Conservation (phyloP, 306 rosid genomes). For the Glycine soja region DNA sequence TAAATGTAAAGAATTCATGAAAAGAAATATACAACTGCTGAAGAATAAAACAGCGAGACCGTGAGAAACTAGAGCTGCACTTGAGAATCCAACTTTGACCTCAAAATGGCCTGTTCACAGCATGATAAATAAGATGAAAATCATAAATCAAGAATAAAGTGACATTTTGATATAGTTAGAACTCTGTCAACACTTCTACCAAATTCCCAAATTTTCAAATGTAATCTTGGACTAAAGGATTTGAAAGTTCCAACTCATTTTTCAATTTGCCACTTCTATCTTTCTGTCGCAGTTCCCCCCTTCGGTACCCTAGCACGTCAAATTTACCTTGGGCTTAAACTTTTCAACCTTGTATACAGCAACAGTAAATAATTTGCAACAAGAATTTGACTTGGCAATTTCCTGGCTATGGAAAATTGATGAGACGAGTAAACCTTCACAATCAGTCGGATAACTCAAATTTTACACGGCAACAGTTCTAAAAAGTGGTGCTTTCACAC, state of each 20-base stretch:
- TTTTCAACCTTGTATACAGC: background rate
- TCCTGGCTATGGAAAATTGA: background rate
- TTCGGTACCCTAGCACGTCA: background rate
- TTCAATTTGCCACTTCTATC: background rate
- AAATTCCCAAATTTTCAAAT: background rate
- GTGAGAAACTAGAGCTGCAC: background rate
- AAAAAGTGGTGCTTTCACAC: conserved; percentile 56
- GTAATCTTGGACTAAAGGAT: background rate
- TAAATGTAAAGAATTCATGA: background rate
- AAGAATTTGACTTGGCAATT: background rate
- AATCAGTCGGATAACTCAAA: conserved; percentile 46
- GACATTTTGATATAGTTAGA: background rate
- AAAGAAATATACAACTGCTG: background rate
- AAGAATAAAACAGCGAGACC: background rate
- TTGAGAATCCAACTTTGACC: background rate
- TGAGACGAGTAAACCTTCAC: conserved; percentile 30
- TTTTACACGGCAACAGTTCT: conserved; percentile 42
- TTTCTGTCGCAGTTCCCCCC: background rate
- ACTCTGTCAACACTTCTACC: background rate
- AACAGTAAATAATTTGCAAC: background rate
- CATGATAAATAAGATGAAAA: background rate
- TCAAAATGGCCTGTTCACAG: background rate
- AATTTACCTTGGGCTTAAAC: conserved; percentile 3
- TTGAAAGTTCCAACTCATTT: background rate
- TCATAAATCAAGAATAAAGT: background rate